Conservation (phyloP, 2,329 filamentous ascomycete genomes). For the Pestalotiopsis sp. region DNA sequence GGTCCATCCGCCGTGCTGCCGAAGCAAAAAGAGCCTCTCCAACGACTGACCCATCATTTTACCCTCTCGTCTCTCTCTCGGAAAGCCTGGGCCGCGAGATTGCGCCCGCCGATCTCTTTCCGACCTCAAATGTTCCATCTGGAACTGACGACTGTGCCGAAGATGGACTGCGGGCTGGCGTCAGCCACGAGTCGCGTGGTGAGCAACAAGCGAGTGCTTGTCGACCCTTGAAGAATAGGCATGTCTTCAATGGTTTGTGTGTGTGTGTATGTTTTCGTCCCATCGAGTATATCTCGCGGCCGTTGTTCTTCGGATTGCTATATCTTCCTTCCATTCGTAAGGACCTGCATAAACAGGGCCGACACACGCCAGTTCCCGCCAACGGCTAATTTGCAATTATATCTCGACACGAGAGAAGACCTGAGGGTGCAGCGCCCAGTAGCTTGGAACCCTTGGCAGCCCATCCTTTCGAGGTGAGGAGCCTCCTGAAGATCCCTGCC, state of each 20-base stretch:
- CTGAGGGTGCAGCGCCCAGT: not conserved
- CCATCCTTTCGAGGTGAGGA: constrained; percentile 3
- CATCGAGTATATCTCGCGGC: not conserved
- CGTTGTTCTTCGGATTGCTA: not conserved
- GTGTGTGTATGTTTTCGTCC: too few relatives aligned
- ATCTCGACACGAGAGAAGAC: not conserved
- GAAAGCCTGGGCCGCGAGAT: not conserved
- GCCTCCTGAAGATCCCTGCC: constrained; percentile 13
- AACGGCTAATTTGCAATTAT: not conserved
- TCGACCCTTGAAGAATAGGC: not conserved
- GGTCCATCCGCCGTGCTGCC: not conserved
- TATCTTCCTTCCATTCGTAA: not conserved
- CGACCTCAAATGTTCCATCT: not conserved
- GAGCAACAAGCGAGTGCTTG: not conserved
- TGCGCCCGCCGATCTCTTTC: not conserved
- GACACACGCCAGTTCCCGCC: not conserved
- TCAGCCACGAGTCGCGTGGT: not conserved
- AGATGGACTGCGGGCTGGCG: not conserved
- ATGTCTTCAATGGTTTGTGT: not conserved
- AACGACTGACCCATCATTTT: not conserved
- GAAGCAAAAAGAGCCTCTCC: not conserved
- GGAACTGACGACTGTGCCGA: not conserved
- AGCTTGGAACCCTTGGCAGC: constrained; percentile 1
- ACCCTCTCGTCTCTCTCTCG: not conserved
- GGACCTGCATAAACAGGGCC: not conserved